Conservation (phyloP, 306 rosid species). For the Castanopsis chinensis region DNA sequence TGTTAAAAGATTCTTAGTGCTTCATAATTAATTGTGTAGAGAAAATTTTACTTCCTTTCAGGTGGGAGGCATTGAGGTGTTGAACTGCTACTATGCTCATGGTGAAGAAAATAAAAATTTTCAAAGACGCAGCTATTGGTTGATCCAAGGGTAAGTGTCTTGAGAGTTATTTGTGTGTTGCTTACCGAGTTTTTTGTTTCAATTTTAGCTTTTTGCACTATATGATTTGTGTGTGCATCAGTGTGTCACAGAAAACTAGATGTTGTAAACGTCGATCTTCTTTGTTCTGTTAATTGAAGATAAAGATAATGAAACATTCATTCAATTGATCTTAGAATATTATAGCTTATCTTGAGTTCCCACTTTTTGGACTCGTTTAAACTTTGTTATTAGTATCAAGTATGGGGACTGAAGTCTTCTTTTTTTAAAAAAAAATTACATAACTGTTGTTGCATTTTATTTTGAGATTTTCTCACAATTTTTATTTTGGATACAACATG, state of each 20-base stretch:
- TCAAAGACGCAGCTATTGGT: constrained; percentile 89
- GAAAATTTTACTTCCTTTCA: constrained; percentile 27
- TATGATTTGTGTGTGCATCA: neutral
- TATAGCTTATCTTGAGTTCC: neutral
- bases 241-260: neutral
- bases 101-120: constrained; percentile 78
- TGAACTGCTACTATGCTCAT: constrained; percentile 89
- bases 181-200: neutral
- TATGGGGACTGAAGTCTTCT: neutral
- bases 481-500: neutral
- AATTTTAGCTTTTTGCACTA: constrained; percentile 3
- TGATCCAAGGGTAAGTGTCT: constrained; percentile 79
- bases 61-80: constrained; percentile 74
- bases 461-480: neutral
- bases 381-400: neutral
- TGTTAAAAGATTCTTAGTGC: constrained; percentile 6
- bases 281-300: neutral
- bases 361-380: neutral
- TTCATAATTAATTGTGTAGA: constrained; percentile 8
- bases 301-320: neutral
- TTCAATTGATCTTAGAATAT: neutral
- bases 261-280: neutral
- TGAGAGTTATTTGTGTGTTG: neutral
- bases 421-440: too few relatives aligned
- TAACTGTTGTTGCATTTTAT: neutral